Percentiles rank a stretch among this genome's conserved stretches.
These are phyloP conservation scores for Euphrasia arctica DNA, from an alignment of 305 asterid species.

Conservation along the genomic window DNA sequence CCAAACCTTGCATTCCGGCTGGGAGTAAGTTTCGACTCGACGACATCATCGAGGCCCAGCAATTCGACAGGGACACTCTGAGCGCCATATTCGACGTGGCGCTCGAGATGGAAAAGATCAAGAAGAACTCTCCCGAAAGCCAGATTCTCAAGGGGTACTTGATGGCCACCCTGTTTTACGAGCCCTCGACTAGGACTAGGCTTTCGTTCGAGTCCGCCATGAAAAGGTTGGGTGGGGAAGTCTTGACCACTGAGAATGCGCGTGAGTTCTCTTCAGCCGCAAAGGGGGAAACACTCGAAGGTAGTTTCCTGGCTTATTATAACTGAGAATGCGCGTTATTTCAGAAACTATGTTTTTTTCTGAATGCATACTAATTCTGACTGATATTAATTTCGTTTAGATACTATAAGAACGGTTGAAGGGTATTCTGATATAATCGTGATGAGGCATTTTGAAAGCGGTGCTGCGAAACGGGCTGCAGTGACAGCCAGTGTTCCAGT, in stretches of 20 bases:
- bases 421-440: constrained; percentile 88
- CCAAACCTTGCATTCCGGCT: constrained; percentile 27
- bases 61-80: constrained; percentile 71
- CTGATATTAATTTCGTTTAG: constrained; percentile 27
- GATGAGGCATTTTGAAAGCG: constrained; percentile 97
- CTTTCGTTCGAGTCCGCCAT: constrained; percentile 95
- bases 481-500: constrained; percentile 72
- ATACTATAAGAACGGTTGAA: constrained; percentile 83
- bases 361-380: too few relatives aligned
- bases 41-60: constrained; percentile 85
- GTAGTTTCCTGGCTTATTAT: constrained; percentile 26
- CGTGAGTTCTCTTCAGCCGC: constrained; percentile 96
- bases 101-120: constrained; percentile 83
- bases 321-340: background rate
- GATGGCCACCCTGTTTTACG: constrained; percentile 90
- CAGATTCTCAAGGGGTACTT: constrained; percentile 74
- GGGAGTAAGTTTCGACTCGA: constrained; percentile 67
- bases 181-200: constrained; percentile 94
- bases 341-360: too few relatives aligned
- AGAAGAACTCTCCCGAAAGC: constrained; percentile 61
- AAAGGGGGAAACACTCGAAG: constrained; percentile 97
- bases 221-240: constrained; percentile 96
- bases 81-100: constrained; percentile 84
- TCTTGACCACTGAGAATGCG: constrained; percentile 89
- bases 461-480: constrained; percentile 90